Conservation (phyloP, 2,329 filamentous ascomycete genomes). For the Colletotrichum sp. region DNA sequence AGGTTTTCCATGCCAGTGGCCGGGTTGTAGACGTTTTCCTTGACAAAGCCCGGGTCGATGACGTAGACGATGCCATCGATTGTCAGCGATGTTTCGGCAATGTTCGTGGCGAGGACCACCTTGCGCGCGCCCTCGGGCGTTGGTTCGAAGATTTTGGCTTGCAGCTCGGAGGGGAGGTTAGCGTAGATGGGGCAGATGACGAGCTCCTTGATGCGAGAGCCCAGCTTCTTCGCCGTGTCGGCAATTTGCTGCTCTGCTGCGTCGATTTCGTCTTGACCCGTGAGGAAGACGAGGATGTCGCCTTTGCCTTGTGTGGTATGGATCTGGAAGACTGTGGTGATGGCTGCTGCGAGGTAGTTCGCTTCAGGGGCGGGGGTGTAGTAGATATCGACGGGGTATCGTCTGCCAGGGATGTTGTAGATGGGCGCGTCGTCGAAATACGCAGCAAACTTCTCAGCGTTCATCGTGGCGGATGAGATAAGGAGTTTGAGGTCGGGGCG, state of each 20-base stretch:
- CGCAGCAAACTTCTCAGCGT: conserved; percentile 87
- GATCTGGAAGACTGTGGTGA: conserved; percentile 94
- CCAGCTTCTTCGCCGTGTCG: conserved; percentile 86
- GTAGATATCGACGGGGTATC: conserved; percentile 89
- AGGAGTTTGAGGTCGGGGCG: conserved; percentile 87
- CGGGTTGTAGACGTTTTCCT: conserved; percentile 93
- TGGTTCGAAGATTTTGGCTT: conserved; percentile 93
- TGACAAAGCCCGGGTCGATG: conserved; percentile 93
- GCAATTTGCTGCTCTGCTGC: conserved; percentile 82
- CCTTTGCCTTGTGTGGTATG: conserved; percentile 85
- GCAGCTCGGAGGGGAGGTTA: conserved; percentile 87
- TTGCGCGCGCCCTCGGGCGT: conserved; percentile 86
- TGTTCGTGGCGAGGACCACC: conserved; percentile 94
- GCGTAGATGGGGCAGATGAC: conserved; percentile 94
- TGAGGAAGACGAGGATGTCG: conserved; percentile 93
- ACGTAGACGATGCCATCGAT: conserved; percentile 97
- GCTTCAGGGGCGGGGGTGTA: conserved; percentile 91
- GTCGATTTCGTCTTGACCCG: conserved; percentile 96
- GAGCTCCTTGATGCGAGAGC: conserved; percentile 82
- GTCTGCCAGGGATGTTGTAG: conserved; percentile 90
- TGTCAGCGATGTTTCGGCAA: conserved; percentile 93
- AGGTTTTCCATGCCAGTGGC: conserved; percentile 91
- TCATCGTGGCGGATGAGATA: conserved; percentile 93
- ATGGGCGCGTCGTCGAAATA: conserved; percentile 95
- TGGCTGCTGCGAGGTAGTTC: conserved; percentile 89